phyloP scores from a whole-genome alignment of 306 rosid genomes.

The Cucumis cinereus region DNA sequence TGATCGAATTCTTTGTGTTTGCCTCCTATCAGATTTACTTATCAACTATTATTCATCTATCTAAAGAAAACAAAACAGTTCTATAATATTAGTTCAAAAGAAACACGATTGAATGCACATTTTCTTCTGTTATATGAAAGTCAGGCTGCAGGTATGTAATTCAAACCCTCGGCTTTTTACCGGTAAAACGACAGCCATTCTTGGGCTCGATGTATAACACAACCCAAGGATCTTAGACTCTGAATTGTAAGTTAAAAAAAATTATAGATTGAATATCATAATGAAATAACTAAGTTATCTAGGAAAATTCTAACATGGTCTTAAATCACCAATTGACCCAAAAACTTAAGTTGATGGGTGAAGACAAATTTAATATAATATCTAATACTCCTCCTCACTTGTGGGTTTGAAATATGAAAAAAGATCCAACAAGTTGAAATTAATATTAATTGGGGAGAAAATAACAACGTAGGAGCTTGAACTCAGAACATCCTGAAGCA shows the following conservation, averaged over 20 bases:
- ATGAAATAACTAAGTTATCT: neutral
- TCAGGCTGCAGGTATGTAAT: neutral
- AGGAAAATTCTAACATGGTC: neutral
- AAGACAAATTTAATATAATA: no score
- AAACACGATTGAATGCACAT: neutral
- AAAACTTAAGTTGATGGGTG: no score
- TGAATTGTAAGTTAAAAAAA: neutral
- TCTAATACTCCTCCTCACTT: no score
- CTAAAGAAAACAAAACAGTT: neutral
- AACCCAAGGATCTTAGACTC: neutral
- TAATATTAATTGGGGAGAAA: no score
- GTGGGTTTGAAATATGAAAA: no score
- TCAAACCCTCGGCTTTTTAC: neutral
- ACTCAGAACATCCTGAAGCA: no score
- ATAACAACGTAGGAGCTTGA: no score
- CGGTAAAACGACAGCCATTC: neutral
- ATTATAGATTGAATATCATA: neutral
- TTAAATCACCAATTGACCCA: no score
- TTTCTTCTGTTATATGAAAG: neutral
- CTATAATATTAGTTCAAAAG: neutral
- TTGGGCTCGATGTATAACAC: neutral
- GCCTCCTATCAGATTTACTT: neutral
- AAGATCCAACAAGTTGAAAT: no score
- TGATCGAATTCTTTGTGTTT: neutral
- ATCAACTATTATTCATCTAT: neutral